These are phyloP conservation scores for Starmerella potacharoeniae DNA, from an alignment of 805 yeast genomes.

Conservation along the genomic window DNA sequence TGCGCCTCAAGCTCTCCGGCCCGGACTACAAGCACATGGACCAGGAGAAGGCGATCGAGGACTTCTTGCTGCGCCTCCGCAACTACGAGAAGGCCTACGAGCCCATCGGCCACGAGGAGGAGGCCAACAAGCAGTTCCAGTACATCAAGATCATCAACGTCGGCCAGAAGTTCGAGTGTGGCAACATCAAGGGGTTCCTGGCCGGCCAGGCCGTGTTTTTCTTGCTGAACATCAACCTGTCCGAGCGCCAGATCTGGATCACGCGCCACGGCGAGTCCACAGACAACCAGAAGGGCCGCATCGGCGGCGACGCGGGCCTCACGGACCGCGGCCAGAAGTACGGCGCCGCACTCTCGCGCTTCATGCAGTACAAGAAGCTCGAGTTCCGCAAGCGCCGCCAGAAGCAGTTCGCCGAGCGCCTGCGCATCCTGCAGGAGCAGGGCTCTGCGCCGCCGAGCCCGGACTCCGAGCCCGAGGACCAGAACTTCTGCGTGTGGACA, in stretches of 20 bases:
- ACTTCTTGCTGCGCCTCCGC: constrained; percentile 65
- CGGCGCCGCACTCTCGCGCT: constrained; percentile 58
- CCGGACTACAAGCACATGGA: constrained; percentile 89
- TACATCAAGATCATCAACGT: constrained; percentile 94
- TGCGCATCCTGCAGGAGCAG: constrained; percentile 32
- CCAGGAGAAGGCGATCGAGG: constrained; percentile 62
- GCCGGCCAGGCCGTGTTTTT: constrained; percentile 91
- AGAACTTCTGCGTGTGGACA: constrained; percentile 83
- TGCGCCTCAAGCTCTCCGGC: constrained; percentile 74
- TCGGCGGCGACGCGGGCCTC: constrained; percentile 82
- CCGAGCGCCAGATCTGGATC: constrained; percentile 86
- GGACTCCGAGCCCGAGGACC: constrained; percentile 40
- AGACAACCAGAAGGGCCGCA: constrained; percentile 72
- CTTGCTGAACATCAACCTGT: constrained; percentile 73
- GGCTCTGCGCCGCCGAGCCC: constrained; percentile 30
- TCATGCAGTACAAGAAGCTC: constrained; percentile 57
- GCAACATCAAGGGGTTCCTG: constrained; percentile 74
- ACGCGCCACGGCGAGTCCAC: constrained; percentile 89
- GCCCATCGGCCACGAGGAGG: constrained; percentile 71
- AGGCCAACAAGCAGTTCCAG: constrained; percentile 52
- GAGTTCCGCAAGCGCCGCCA: constrained; percentile 57
- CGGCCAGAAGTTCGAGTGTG: constrained; percentile 86
- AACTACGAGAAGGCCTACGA: constrained; percentile 87
- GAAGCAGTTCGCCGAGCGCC: constrained; percentile 38
- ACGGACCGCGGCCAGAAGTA: constrained; percentile 71